Percentiles rank a stretch among this genome's conserved stretches.
Evolutionary conservation across 2,329 filamentous ascomycete genomes (phyloP).

Genomic region (Neopestalotiopsis sp.): DNA sequence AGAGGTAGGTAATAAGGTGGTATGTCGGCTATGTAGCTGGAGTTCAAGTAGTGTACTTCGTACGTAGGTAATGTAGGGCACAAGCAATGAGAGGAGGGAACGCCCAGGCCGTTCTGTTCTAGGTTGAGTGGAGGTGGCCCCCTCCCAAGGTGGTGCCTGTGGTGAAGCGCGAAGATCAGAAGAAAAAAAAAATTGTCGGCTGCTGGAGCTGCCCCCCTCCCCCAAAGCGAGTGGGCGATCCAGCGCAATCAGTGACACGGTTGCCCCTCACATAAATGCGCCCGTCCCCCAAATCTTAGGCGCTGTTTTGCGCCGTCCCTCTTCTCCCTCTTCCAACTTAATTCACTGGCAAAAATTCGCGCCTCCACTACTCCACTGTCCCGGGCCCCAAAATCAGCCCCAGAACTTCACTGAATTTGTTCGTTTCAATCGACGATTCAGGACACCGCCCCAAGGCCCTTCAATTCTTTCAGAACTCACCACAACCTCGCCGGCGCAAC

Average conservation of each 20-base stretch:
- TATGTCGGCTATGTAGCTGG: neutral
- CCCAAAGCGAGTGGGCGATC: conserved; percentile 14
- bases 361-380: conserved; percentile 7
- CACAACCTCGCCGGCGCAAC: neutral
- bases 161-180: neutral
- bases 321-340: conserved; percentile 18
- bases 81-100: neutral
- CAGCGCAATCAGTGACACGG: conserved; percentile 16
- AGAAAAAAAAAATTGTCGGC: conserved; percentile 14
- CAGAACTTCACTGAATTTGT: neutral
- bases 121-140: conserved; percentile 12
- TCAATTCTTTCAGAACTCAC: neutral
- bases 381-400: conserved; percentile 7
- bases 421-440: neutral
- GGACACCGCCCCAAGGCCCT: conserved; percentile 1
- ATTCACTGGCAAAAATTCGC: conserved; percentile 11
- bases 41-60: neutral
- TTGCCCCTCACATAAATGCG: conserved; percentile 20
- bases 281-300: conserved; percentile 18
- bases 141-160: conserved; percentile 6
- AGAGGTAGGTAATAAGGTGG: neutral
- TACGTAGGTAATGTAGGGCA: neutral
- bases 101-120: conserved; percentile 3
- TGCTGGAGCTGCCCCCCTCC: conserved; percentile 3
- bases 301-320: conserved; percentile 13